Percentiles rank a stretch among this genome's conserved stretches.
phyloP scores from a whole-genome alignment of 257 asterid genomes.

The Nicotiana tomentosiformis region DNA sequence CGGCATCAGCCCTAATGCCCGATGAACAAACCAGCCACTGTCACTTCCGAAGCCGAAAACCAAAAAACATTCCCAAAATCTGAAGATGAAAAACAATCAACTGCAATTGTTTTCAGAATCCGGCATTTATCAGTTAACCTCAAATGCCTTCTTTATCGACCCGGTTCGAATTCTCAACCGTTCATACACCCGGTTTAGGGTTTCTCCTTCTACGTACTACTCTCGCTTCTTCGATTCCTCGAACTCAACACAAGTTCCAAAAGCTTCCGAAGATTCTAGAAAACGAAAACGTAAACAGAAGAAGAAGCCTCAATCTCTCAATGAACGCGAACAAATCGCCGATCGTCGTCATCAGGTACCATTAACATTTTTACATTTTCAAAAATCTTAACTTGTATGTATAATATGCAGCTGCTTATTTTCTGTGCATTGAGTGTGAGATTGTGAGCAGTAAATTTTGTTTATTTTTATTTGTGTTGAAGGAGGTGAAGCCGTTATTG shows the following conservation, averaged over 20 bases:
- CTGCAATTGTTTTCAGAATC: slow-evolving; percentile 35
- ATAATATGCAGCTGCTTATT: not conserved
- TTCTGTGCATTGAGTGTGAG: not conserved
- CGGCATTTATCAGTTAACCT: slow-evolving; percentile 43
- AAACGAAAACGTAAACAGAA: slow-evolving; percentile 62
- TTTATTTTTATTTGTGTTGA: slow-evolving; percentile 6
- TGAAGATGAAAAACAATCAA: slow-evolving; percentile 37
- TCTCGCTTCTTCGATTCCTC: slow-evolving; percentile 61
- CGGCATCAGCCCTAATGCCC: not conserved
- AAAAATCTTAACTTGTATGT: not conserved
- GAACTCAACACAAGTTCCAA: not conserved
- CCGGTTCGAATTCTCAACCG: slow-evolving; percentile 79
- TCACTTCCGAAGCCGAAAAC: not conserved
- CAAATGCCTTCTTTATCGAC: slow-evolving; percentile 52
- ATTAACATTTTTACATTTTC: not conserved
- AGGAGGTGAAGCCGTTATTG: slow-evolving; percentile 56
- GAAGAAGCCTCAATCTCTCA: slow-evolving; percentile 36
- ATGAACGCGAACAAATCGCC: slow-evolving; percentile 65
- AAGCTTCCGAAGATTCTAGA: slow-evolving; percentile 13
- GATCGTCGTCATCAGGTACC: slow-evolving; percentile 77
- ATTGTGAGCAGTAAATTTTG: not conserved
- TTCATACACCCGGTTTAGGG: slow-evolving; percentile 57
- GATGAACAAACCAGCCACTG: not conserved
- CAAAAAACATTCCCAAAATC: not conserved
- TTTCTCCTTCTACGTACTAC: slow-evolving; percentile 63